Percentiles rank a stretch among this genome's conserved stretches.
Evolutionary conservation across 768 basidiomycete genomes (phyloP).

Genomic region (Kwoniella shandongensis): DNA sequence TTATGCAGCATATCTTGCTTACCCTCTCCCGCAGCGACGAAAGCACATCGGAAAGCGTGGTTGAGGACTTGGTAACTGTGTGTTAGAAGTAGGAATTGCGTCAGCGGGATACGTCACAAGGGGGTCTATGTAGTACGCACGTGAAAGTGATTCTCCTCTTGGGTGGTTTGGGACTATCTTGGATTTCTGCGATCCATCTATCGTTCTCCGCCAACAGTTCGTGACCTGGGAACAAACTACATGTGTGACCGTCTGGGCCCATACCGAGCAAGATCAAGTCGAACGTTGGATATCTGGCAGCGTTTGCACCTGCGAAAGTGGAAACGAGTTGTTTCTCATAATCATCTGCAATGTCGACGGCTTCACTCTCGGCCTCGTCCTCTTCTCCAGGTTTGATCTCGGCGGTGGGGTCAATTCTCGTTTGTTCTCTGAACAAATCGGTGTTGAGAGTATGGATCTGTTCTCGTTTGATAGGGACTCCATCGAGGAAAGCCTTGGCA

Average conservation of each 20-base stretch:
- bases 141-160: conserved; percentile 87
- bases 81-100: not conserved
- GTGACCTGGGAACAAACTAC: conserved; percentile 95
- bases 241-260: conserved; percentile 98
- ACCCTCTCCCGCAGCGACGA: conserved; percentile 78
- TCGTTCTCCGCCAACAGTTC: conserved; percentile 76
- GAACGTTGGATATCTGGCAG: conserved; percentile 94
- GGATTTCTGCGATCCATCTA: conserved; percentile 90
- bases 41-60: conserved; percentile 69
- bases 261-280: conserved; percentile 95
- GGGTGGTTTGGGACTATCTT: conserved; percentile 93
- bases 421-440: conserved; percentile 58
- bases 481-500: conserved; percentile 69
- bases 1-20: conserved; percentile 73
- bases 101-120: too few species aligned
- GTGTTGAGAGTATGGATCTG: conserved; percentile 85
- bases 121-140: conserved; percentile 57
- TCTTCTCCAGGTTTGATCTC: conserved; percentile 35
- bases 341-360: conserved; percentile 32
- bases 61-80: conserved; percentile 53
- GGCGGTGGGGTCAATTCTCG: conserved; percentile 36
- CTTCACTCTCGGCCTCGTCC: conserved; percentile 43
- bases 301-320: conserved; percentile 87
- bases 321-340: conserved; percentile 45
- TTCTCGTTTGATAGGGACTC: conserved; percentile 70